A percentile compares a stretch with the other conserved stretches of the same genome.
Conservation (phyloP, 1,284 basidiomycete species). For the Sporisorium graminicola region DNA sequence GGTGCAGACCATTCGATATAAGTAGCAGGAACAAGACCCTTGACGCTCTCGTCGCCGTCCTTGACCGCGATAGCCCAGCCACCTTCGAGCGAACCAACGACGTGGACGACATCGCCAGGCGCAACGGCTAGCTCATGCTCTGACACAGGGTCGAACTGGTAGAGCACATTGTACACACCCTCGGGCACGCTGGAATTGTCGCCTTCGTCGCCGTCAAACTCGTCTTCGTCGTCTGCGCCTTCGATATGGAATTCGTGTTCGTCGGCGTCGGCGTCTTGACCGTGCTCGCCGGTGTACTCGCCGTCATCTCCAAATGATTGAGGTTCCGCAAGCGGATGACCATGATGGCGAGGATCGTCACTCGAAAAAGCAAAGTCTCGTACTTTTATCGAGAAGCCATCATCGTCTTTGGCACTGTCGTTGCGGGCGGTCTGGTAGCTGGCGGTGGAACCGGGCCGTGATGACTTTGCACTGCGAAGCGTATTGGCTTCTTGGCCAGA, state of each 20-base stretch:
- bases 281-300: conserved; percentile 12
- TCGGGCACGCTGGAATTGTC: conserved; percentile 30
- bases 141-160: conserved; percentile 52
- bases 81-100: conserved; percentile 54
- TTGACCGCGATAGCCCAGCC: conserved; percentile 58
- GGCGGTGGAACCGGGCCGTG: conserved; percentile 23
- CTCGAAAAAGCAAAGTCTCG: conserved; percentile 55
- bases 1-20: conserved; percentile 49
- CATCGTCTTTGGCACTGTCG: background rate
- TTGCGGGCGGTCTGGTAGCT: conserved; percentile 41
- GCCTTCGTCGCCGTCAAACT: conserved; percentile 48
- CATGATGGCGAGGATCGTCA: conserved; percentile 49
- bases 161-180: conserved; percentile 56
- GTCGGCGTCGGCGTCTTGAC: conserved; percentile 12
- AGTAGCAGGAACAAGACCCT: conserved; percentile 51
- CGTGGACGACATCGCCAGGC: conserved; percentile 44
- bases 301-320: background rate
- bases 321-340: conserved; percentile 17
- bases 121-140: conserved; percentile 53
- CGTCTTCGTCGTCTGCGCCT: conserved; percentile 47
- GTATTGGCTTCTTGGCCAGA: background rate
- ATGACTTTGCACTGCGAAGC: conserved; percentile 10
- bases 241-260: conserved; percentile 39
- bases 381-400: conserved; percentile 17
- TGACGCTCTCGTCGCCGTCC: conserved; percentile 19